phyloP scores from a whole-genome alignment of 345 rosid species.

The Pistacia atlantica region DNA sequence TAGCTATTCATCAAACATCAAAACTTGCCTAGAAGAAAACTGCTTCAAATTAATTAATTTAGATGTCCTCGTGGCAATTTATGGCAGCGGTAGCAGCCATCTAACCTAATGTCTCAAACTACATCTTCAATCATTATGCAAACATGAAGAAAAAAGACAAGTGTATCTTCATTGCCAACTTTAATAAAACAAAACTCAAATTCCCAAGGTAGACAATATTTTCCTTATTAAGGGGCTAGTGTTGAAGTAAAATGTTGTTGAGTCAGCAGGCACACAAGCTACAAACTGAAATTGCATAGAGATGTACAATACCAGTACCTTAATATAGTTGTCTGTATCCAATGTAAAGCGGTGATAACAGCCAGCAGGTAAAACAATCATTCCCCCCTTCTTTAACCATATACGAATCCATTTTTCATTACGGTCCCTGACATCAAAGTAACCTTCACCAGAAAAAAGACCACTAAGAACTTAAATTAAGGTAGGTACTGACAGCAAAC shows the following conservation, averaged over 20 bases:
- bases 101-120: background rate
- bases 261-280: conserved; percentile 1
- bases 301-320: conserved; percentile 36
- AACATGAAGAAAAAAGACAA: background rate
- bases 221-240: background rate
- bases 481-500: background rate
- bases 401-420: conserved; percentile 79
- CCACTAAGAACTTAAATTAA: background rate
- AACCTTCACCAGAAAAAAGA: conserved; percentile 47
- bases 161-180: background rate
- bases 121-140: conserved; percentile 4
- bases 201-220: background rate
- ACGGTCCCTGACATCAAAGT: conserved; percentile 80
- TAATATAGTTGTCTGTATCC: conserved; percentile 72
- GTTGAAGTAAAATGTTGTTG: background rate
- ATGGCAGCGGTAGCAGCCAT: background rate
- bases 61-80: background rate
- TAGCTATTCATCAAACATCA: no score
- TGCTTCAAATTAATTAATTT: background rate
- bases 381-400: conserved; percentile 86
- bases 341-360: conserved; percentile 85
- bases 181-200: background rate
- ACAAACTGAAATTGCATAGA: background rate
- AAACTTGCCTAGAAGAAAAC: no score
- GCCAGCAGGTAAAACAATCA: conserved; percentile 91